Conservation (phyloP, 176 grass and related monocot genomes). For the Areca catechu region DNA sequence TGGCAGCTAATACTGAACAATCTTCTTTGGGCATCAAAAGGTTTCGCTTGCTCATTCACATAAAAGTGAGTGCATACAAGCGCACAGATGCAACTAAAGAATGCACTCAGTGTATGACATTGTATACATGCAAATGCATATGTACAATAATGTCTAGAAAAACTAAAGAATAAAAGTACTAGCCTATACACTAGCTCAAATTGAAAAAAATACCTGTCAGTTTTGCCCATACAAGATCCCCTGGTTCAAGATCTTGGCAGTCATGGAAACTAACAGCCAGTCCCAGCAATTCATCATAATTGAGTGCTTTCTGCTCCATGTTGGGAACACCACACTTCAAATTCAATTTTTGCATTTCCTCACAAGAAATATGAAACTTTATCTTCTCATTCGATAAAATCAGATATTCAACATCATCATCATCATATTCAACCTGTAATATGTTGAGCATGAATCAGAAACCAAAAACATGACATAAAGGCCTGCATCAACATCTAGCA, state of each 20-base stretch:
- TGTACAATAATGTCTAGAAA: too few species aligned
- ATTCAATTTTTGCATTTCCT: constrained; percentile 58
- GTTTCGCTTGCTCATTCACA: too few species aligned
- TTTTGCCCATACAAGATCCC: constrained; percentile 98
- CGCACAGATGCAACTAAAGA: too few species aligned
- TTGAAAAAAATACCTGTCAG: constrained; percentile 63
- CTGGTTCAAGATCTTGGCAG: constrained; percentile 77
- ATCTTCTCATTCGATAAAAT: constrained; percentile 59
- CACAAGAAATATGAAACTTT: constrained; percentile 63
- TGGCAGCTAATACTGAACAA: too few species aligned
- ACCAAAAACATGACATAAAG: too few species aligned
- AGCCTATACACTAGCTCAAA: background rate
- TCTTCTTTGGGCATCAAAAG: too few species aligned
- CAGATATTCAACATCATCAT: constrained; percentile 61
- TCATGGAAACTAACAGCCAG: constrained; percentile 90
- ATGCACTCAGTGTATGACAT: too few species aligned
- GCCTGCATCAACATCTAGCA: too few species aligned
- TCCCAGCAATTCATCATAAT: constrained; percentile 70
- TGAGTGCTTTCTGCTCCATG: constrained; percentile 47
- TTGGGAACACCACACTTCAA: constrained; percentile 61
- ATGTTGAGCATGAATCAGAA: background rate
- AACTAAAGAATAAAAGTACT: background rate
- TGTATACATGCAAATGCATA: too few species aligned
- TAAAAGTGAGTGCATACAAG: too few species aligned
- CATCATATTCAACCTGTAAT: constrained; percentile 76